Evolutionary conservation across 805 yeast genomes (phyloP), one percentile per base, ranked within the genome.

Genomic region (Starmera amethionina): DNA sequence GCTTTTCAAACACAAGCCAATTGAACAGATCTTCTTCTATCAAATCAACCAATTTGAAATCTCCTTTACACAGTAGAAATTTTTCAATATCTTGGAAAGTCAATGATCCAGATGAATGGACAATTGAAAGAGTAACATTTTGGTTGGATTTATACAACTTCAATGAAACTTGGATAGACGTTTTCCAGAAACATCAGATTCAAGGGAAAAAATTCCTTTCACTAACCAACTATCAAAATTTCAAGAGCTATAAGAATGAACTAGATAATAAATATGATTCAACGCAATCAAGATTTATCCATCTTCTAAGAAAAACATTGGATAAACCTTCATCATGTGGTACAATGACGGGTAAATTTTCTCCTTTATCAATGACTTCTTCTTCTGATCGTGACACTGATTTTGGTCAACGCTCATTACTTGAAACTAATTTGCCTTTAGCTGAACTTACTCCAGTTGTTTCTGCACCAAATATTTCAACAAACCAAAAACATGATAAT

Each of bases 101-200:
- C 0, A 64, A 65, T 29, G 67, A 67, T 40, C 75, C 82, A 1
- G 68, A 67, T 6, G 79, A 75, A 43, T 87, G 96, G 96, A 75
- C 80, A 2, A 62, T 73, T 46, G 75, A 70, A n/a, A 67, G 82
- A 39, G 89, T 87, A 1, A 43, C 68, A 0, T 55, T 63, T 37
- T 88, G 95, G 94, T 65, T 88, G 22, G 78, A 72, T 8, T 49
- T 59, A n/a, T 71, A 87, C 55, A 68, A 72, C 16, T 88, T 88
- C 59, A 81, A 82, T 47, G 73, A 70, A 4, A 65, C 79, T 12
- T 88, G 96, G 96, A 64, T 72, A n/a, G 72, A 67, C 5, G 71
- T 78, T 14, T 82, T 88, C 58, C 62, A 63, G 33, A 67, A 67
- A 34, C 68, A 76, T 44, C 73, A 75, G 38, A 64, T 88, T 3